Evolutionary conservation across 352 stramenopile species (phyloP).

Genomic region (Pythium phragmiticola): DNA sequence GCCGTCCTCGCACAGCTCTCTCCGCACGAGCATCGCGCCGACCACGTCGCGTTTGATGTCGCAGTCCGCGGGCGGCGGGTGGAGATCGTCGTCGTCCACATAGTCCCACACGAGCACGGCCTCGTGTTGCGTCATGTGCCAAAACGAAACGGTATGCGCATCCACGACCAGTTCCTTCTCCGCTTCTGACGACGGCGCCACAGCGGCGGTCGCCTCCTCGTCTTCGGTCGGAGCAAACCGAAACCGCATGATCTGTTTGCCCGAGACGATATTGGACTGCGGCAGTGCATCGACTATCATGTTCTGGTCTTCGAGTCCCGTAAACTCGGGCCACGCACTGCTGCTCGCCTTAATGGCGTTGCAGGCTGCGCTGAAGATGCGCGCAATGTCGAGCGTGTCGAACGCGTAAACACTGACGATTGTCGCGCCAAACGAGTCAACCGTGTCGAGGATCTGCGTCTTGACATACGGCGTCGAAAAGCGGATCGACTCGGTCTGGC

Average conservation of each 20-base stretch:
- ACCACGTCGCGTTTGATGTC: constrained; percentile 31
- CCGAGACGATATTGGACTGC: constrained; percentile 44
- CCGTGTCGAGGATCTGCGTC: constrained; percentile 29
- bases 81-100: constrained; percentile 37
- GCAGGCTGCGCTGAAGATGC: constrained; percentile 43
- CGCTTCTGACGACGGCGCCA: neutral
- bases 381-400: constrained; percentile 42
- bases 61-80: constrained; percentile 24
- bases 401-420: constrained; percentile 50
- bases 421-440: constrained; percentile 43
- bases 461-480: constrained; percentile 41
- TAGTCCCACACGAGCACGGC: constrained; percentile 38
- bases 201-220: neutral
- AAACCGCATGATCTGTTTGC: constrained; percentile 37
- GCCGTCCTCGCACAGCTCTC: constrained; percentile 30
- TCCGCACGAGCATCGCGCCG: constrained; percentile 21
- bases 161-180: constrained; percentile 33
- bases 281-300: constrained; percentile 37
- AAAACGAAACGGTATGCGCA: constrained; percentile 30
- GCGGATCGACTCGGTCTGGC: constrained; percentile 41
- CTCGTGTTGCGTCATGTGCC: constrained; percentile 30
- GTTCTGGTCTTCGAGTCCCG: constrained; percentile 26
- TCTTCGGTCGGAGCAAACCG: constrained; percentile 21
- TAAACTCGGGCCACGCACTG: constrained; percentile 47
- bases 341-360: constrained; percentile 40